phyloP scores from a whole-genome alignment of 805 yeast genomes.

The Saccharomycopsis microspora region DNA sequence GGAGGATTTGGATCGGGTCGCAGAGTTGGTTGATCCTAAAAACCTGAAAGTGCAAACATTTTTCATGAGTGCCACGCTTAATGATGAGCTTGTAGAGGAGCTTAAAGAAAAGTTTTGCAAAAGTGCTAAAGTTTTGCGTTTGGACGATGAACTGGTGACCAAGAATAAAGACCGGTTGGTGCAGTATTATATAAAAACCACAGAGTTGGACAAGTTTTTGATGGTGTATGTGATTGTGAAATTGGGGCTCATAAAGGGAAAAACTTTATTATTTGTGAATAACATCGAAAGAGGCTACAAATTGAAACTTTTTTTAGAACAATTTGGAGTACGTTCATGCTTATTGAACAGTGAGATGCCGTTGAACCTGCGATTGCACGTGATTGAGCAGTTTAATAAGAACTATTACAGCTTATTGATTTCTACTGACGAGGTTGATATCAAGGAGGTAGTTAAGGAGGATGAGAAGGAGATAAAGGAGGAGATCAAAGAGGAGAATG shows the following conservation, averaged over 20 bases:
- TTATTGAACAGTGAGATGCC: slow-evolving; percentile 90
- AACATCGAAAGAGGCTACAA: slow-evolving; percentile 93
- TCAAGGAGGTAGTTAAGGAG: slow-evolving; percentile 31
- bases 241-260: slow-evolving; percentile 78
- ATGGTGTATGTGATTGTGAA: slow-evolving; percentile 88
- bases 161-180: slow-evolving; percentile 47
- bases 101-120: slow-evolving; percentile 73
- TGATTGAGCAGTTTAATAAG: slow-evolving; percentile 90
- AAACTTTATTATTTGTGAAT: slow-evolving; percentile 83
- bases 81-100: slow-evolving; percentile 62
- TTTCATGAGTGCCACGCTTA: slow-evolving; percentile 92
- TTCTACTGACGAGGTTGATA: slow-evolving; percentile 86
- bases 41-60: slow-evolving; percentile 56
- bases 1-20: slow-evolving; percentile 69
- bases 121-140: slow-evolving; percentile 66
- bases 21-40: slow-evolving; percentile 41
- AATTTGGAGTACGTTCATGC: slow-evolving; percentile 85
- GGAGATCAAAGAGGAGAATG: slow-evolving; percentile 20
- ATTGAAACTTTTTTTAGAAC: slow-evolving; percentile 80
- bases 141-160: slow-evolving; percentile 56
- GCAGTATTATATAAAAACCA: slow-evolving; percentile 79
- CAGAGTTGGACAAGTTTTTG: slow-evolving; percentile 86
- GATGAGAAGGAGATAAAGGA: slow-evolving; percentile 19
- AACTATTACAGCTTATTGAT: slow-evolving; percentile 77
- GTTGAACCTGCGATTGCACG: slow-evolving; percentile 82